These are phyloP conservation scores for Helicocarpus griseus DNA, from an alignment of 2,329 filamentous ascomycete species.

Conservation along the genomic window DNA sequence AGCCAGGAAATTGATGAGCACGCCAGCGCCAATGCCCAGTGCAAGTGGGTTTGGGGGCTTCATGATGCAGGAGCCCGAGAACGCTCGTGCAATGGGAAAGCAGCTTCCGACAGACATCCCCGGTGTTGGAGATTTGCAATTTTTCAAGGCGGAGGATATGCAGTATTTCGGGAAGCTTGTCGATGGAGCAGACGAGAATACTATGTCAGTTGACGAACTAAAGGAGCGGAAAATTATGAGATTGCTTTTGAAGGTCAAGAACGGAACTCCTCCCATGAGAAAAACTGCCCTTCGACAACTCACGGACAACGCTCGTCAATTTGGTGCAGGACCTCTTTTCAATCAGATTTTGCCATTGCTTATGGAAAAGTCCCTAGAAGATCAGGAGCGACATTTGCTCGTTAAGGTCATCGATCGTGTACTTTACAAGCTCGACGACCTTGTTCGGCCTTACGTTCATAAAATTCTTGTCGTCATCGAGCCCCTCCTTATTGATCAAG, in stretches of 20 bases:
- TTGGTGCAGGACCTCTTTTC: conserved; percentile 87
- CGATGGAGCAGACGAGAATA: conserved; percentile 84
- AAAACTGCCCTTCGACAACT: conserved; percentile 96
- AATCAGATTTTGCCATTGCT: conserved; percentile 93
- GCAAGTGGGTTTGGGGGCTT: conserved; percentile 65
- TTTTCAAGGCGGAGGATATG: conserved; percentile 99
- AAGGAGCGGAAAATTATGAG: conserved; percentile 99
- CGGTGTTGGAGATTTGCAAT: conserved; percentile 89
- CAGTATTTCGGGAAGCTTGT: conserved; percentile 96
- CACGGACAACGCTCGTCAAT: conserved; percentile 93
- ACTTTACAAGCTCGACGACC: conserved; percentile 93
- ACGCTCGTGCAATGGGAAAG: conserved; percentile 71
- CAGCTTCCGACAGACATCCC: conserved; percentile 88
- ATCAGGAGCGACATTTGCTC: conserved; percentile 93
- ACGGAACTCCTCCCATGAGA: conserved; percentile 95
- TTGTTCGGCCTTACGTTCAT: conserved; percentile 92
- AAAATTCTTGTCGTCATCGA: conserved; percentile 99
- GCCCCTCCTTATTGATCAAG: conserved; percentile 96
- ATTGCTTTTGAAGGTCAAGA: conserved; percentile 94
- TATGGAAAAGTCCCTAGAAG: conserved; percentile 97
- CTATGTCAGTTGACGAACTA: conserved; percentile 83
- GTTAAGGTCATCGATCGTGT: conserved; percentile 99
- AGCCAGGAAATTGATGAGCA: conserved; percentile 63
- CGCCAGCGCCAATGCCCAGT: conserved; percentile 53
- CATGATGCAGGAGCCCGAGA: conserved; percentile 95